Base-by-base conservation (phyloP, 495 filamentous ascomycete genomes). In the Talaromyces trachyspermus region DNA sequence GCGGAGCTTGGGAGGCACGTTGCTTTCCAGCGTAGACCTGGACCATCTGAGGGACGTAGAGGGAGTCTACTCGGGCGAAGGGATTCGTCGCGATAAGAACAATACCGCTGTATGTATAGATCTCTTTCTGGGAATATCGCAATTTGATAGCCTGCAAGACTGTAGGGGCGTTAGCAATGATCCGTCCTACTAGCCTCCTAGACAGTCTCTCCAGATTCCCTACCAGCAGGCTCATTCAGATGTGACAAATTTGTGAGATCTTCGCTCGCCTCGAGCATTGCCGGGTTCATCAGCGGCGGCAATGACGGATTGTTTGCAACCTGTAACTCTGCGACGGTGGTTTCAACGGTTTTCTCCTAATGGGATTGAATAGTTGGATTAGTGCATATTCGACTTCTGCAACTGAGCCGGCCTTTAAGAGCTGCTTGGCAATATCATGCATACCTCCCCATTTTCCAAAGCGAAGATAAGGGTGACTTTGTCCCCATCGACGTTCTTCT, bases 31-130 rank as follows among this genome's bases (percentile, higher is more conserved):
- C 92, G 70, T 99, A 99, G 14, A 95, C 89, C 66, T 99, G 92
- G 7, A 99, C 90, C 89, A 99, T 97, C 35, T 94, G 94, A 15
- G 92, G 92, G 36, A 97, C 92, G 68, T 99, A 99, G 51, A 99
- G 79, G 24, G 92, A 97, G 60, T 99, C 92, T 51, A 99, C 95
- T 40, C 92, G 77, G 38, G 95, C 92, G 56, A 99, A 99, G 7
- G 92, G 92, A 70, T 99, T 99, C 37, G 92, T 96, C 44, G 92
- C 92, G 66, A 99, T 99, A 54, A 99, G 71, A 46, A 99, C 92
- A 60, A 99, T 99, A 56, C 92, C 92, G 65, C 87, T 94, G 72
- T 99, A 99, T 60, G 92, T 99, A 76, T 99, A 99, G 57, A 99
- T 99, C 59, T 99, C 92, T 61, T 97, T 97, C 63, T 99, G 95